Evolutionary conservation across 208 protist genomes (phyloP).

Genomic region (Tetramitus jugosus): DNA sequence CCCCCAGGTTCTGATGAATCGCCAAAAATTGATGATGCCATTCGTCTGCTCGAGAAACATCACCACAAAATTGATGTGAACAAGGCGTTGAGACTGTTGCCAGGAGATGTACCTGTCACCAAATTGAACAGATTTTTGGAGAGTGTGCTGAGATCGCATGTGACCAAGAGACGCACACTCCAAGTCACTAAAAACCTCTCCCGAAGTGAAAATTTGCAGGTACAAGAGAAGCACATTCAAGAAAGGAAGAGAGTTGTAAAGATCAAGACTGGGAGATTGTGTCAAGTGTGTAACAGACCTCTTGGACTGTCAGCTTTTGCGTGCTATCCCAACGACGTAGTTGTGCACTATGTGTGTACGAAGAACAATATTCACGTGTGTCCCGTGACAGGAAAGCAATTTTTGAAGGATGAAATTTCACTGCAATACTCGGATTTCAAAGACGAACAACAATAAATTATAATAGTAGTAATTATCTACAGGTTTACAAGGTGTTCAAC

Average conservation of each 20-base stretch:
- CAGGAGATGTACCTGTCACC: background rate
- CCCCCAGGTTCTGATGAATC: background rate
- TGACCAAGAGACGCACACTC: background rate
- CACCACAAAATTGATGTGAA: background rate
- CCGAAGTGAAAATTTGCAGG: background rate
- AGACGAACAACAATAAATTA: too few species aligned
- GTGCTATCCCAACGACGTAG: conserved; percentile 13
- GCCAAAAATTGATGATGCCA: background rate
- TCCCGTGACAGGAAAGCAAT: background rate
- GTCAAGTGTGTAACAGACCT: background rate
- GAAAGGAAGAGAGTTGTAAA: conserved; percentile 6
- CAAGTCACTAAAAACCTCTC: conserved; percentile 12
- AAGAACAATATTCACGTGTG: conserved; percentile 8
- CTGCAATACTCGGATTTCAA: too few species aligned
- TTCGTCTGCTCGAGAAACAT: conserved; percentile 3
- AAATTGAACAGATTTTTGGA: background rate
- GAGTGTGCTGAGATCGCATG: background rate
- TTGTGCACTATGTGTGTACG: background rate
- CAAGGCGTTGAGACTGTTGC: conserved; percentile 1
- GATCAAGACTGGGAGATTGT: background rate
- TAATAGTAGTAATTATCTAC: too few species aligned
- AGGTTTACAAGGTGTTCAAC: too few species aligned
- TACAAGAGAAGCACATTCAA: background rate
- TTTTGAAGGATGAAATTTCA: conserved; percentile 6
- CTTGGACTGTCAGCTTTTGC: conserved; percentile 6